Base-by-base conservation (phyloP, 2,329 filamentous ascomycete genomes). In the Cryoendolithus antarcticus region DNA sequence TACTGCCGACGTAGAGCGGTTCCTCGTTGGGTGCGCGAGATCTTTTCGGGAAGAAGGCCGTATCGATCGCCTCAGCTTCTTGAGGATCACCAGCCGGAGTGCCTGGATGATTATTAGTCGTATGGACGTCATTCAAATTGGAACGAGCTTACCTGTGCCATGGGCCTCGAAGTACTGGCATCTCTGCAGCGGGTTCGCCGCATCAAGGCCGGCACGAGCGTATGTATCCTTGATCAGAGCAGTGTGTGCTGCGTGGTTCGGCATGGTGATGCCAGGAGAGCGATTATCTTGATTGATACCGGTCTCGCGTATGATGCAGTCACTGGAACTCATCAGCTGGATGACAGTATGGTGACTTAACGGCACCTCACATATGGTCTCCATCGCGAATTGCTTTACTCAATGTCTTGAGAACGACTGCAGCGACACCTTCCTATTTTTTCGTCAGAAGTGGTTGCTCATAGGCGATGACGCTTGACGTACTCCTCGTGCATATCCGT, bases 401-500 rank as follows among this genome's bases (percentile, higher is more conserved):
- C 6, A 50, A 9, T 5, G 19, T 40, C 37, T 50, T 48, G 0
- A 79, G 44, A 4, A 30, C 27, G 9, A 34, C 11, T 9, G 27
- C 27, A 5, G 11, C 32, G 11, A 39, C 30, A 10, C 30, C 74
- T 13, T 34, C 38, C 15, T 19, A 19, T 19, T 19, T 19, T n/a
- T 19, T 19, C 15, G 15, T 19, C 15, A 19, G 15, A 19, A 5
- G 15, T 19, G 15, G 15, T 19, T 19, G 15, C 15, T 19, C 15
- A 19, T 5, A 19, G 15, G 15, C 15, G 15, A 19, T 19, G 15
- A 19, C 15, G 15, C 15, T 19, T 19, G 15, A 19, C 15, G 15
- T 19, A 19, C 15, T 19, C 38, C 38, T 13, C 38, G 32, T n/a
- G 12, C 38, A 15, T 63, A 72, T 7, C 70, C 71, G 46, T 72